These are phyloP conservation scores for Quercus dentata DNA, from an alignment of 306 rosid genomes.

Conservation along the genomic window DNA sequence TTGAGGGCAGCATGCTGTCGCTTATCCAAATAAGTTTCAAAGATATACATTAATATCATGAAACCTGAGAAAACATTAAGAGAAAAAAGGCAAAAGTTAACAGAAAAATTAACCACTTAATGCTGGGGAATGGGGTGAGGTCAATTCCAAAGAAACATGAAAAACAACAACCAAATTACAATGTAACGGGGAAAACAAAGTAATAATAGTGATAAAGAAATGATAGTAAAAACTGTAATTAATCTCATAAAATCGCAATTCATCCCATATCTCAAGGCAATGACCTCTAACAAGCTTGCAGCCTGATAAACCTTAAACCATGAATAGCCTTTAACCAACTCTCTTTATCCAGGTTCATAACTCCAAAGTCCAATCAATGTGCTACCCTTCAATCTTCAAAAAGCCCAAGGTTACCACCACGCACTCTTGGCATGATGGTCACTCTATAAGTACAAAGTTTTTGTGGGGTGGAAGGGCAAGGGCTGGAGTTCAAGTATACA, in stretches of 20 bases:
- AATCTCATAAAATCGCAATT: background rate
- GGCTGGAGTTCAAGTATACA: no score
- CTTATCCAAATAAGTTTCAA: constrained; percentile 82
- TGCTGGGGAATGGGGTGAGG: background rate
- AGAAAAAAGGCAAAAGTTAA: background rate
- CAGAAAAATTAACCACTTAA: background rate
- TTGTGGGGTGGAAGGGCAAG: no score
- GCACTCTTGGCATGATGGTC: no score
- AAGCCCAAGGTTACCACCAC: background rate
- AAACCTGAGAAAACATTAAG: constrained; percentile 51
- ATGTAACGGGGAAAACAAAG: background rate
- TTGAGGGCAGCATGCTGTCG: constrained; percentile 84
- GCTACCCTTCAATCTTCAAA: background rate
- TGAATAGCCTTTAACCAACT: background rate
- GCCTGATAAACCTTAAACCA: background rate
- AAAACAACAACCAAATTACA: background rate
- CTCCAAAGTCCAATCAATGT: background rate
- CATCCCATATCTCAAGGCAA: background rate
- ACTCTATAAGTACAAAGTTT: no score
- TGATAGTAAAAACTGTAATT: background rate
- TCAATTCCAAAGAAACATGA: background rate
- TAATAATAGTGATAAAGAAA: background rate
- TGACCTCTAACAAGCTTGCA: background rate
- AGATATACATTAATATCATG: constrained; percentile 85
- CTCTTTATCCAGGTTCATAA: background rate